Conservation (phyloP, 805 yeast species). For the Candida sithepensis region DNA sequence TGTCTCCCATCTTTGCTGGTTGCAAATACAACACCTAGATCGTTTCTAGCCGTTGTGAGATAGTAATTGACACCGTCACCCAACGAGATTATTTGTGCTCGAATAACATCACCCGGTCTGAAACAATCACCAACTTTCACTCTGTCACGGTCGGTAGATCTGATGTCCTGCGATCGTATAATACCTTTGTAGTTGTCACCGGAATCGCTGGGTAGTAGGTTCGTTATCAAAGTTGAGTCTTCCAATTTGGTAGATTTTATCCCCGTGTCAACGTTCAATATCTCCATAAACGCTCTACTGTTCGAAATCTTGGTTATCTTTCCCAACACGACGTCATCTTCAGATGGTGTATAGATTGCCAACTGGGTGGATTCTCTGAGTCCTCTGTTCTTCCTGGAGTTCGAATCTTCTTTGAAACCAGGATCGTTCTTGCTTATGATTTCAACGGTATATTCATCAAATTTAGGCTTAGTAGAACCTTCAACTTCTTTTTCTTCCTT, state of each 20-base stretch:
- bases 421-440: conserved; percentile 26
- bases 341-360: conserved; percentile 62
- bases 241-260: conserved; percentile 25
- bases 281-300: conserved; percentile 76
- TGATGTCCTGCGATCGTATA: conserved; percentile 80
- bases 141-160: conserved; percentile 87
- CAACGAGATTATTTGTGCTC: conserved; percentile 77
- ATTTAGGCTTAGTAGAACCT: conserved; percentile 10
- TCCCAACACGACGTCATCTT: conserved; percentile 78
- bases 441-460: conserved; percentile 12
- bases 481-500: conserved; percentile 3
- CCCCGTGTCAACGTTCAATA: conserved; percentile 35
- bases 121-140: conserved; percentile 76
- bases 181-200: conserved; percentile 90
- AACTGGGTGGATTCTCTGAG: conserved; percentile 7
- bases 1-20: conserved; percentile 65
- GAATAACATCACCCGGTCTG: conserved; percentile 88
- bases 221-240: conserved; percentile 20
- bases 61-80: conserved; percentile 96
- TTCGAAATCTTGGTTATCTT: conserved; percentile 63
- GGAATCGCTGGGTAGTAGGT: conserved; percentile 57
- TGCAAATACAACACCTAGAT: conserved; percentile 92
- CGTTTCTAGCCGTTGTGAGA: conserved; percentile 83
- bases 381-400: background rate
- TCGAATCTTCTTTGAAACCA: conserved; percentile 1